Base-by-base conservation (phyloP, 163 green algal genomes). In the Volvox carteri region DNA sequence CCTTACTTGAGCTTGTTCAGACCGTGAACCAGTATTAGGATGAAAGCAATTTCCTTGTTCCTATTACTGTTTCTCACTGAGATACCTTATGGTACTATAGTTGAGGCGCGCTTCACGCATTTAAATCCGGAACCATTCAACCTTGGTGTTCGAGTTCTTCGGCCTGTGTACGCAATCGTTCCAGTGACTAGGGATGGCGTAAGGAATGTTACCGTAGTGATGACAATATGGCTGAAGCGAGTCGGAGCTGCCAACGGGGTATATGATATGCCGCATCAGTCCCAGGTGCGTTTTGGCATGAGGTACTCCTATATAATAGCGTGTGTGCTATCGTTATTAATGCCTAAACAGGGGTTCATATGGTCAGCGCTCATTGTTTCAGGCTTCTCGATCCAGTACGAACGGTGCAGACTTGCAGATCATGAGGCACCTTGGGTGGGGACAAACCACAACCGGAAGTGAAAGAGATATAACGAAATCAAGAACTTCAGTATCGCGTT, bases 161-260 rank as follows among this genome's bases (percentile, higher is more conserved):
- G 67, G 33, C 67, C 67, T 48, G 67, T 50, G 4, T 77, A 77
- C 8, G 67, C 67, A 4, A 52, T 77, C 8, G 50, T 77, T 77
- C 67, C 67, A 50, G 67, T 8, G 4, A 77, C 67, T n/a, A n/a
- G 67, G 67, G 35, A 77, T 18, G 67, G 67, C 5, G 2, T 14
- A 12, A 77, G 50, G 28, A 77, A 77, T 50, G 67, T 52, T 1
- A 77, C 67, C 1, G 67, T 77, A 1, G 67, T 50, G 33, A 52
- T 77, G 67, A 77, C 67, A 2, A 48, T 77, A n/a, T 77, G 67
- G 67, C 67, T 77, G 67, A 77, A 50, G 67, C 21, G 67, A n/a
- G 35, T 77, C 2, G 67, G 67, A 3, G 67, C 67, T 44, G 8
- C n/a, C 30, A 44, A 48, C 35, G 35, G 67, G 30, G 33, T 12